Conservation (phyloP, 2,329 filamentous ascomycete genomes). For the Rugonectria rugulosa region DNA sequence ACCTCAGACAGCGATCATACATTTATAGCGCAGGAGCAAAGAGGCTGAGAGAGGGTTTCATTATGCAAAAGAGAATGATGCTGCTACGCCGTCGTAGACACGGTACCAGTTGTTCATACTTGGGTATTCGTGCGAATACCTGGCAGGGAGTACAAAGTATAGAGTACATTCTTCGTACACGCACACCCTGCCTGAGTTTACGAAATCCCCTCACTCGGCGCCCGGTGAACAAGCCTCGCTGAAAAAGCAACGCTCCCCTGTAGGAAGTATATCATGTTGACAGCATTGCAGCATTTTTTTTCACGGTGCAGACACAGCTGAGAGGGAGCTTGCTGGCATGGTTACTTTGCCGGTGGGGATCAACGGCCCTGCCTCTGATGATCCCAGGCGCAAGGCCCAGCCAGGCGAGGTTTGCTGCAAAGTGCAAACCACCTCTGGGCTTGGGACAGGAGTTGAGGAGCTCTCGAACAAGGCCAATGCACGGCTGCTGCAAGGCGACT, state of each 20-base stretch:
- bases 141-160: too few species aligned
- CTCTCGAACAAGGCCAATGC: slow-evolving; percentile 18
- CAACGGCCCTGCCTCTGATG: slow-evolving; percentile 7
- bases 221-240: neutral
- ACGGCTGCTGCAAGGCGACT: slow-evolving; percentile 25
- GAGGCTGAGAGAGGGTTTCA: neutral
- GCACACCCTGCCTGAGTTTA: neutral
- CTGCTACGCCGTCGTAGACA: neutral
- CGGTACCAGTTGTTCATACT: too few species aligned
- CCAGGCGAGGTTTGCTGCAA: too few species aligned
- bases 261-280: slow-evolving; percentile 6
- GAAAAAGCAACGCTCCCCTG: neutral
- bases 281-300: slow-evolving; percentile 1
- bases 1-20: neutral
- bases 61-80: neutral
- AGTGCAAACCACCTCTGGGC: slow-evolving; percentile 17
- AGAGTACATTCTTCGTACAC: neutral
- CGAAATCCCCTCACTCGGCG: neutral
- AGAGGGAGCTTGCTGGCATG: slow-evolving; percentile 13
- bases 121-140: too few species aligned
- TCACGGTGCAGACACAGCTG: neutral
- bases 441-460: too few species aligned
- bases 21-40: neutral
- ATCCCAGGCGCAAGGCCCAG: slow-evolving; percentile 14
- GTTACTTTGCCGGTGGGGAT: slow-evolving; percentile 20